Evolutionary conservation across 306 rosid species (phyloP).

Genomic region (Glycine soja): DNA sequence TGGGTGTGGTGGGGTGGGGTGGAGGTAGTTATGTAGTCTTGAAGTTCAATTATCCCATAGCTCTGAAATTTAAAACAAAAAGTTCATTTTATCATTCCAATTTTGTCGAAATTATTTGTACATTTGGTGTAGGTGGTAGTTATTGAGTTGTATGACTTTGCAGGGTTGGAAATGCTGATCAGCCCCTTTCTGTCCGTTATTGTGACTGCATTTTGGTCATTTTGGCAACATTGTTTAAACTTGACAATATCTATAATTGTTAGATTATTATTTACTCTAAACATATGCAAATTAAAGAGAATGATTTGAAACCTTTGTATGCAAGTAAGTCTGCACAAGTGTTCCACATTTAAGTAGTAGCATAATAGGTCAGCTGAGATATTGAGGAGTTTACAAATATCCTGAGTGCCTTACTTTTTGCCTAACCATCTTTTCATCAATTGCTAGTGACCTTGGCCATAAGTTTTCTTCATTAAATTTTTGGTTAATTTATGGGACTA

Average conservation of each 20-base stretch:
- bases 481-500: too few species aligned
- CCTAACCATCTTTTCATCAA: too few species aligned
- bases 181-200: background rate
- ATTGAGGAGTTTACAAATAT: too few species aligned
- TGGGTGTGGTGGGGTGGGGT: background rate
- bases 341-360: too few species aligned
- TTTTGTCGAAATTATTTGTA: background rate
- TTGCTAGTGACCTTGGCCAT: too few species aligned
- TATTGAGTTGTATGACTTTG: slow-evolving; percentile 20
- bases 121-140: background rate
- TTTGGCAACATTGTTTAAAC: slow-evolving; percentile 7
- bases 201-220: background rate
- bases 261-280: background rate
- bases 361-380: too few species aligned
- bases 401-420: too few species aligned
- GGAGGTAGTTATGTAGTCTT: background rate
- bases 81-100: slow-evolving; percentile 17
- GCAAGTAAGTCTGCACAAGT: too few species aligned
- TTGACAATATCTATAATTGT: background rate
- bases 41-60: background rate
- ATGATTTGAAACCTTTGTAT: too few species aligned
- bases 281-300: background rate
- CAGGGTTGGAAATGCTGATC: background rate
- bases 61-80: background rate
- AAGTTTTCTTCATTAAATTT: too few species aligned